A percentile compares a stretch with the other conserved stretches of the same genome.
Evolutionary conservation across 768 basidiomycete genomes (phyloP).

Genomic region (Lentinula boryana): DNA sequence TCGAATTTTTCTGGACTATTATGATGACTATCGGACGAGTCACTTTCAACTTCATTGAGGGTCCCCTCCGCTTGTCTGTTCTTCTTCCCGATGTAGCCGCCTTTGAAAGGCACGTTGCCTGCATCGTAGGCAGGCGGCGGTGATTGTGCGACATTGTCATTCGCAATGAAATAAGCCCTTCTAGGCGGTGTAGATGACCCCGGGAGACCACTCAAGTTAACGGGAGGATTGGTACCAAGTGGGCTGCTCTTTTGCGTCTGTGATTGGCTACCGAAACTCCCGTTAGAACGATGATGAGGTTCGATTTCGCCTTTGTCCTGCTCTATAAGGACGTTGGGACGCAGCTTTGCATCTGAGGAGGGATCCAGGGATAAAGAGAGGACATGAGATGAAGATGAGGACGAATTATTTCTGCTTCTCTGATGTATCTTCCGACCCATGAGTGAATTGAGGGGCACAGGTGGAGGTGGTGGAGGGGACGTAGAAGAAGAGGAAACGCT

Average conservation of each 20-base stretch:
- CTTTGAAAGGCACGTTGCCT: not conserved
- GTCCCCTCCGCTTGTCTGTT: not conserved
- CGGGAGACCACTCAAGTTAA: slow-evolving; percentile 16
- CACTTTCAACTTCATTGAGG: not conserved
- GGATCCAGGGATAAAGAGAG: slow-evolving; percentile 5
- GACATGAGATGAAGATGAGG: not conserved
- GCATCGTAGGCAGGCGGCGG: slow-evolving; percentile 44
- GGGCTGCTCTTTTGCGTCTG: slow-evolving; percentile 1
- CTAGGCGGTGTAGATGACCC: slow-evolving; percentile 23
- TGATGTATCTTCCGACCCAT: not conserved
- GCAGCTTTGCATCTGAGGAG: not conserved
- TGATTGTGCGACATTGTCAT: slow-evolving; percentile 22
- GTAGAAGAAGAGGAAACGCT: not conserved
- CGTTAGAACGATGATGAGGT: slow-evolving; percentile 3
- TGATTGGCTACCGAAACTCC: not conserved
- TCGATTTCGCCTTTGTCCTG: not conserved
- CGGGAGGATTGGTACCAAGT: not conserved
- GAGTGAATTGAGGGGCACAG: slow-evolving; percentile 2
- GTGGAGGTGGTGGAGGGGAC: slow-evolving; percentile 4
- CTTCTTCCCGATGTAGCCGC: not conserved
- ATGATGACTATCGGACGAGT: not conserved
- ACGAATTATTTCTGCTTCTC: slow-evolving; percentile 3
- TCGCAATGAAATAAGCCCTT: slow-evolving; percentile 35
- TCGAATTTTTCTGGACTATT: not conserved
- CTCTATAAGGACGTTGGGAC: slow-evolving; percentile 3